A percentile compares a stretch with the other conserved stretches of the same genome.
phyloP scores from a whole-genome alignment of 768 basidiomycete species.

The Phylloporus arenicola region DNA sequence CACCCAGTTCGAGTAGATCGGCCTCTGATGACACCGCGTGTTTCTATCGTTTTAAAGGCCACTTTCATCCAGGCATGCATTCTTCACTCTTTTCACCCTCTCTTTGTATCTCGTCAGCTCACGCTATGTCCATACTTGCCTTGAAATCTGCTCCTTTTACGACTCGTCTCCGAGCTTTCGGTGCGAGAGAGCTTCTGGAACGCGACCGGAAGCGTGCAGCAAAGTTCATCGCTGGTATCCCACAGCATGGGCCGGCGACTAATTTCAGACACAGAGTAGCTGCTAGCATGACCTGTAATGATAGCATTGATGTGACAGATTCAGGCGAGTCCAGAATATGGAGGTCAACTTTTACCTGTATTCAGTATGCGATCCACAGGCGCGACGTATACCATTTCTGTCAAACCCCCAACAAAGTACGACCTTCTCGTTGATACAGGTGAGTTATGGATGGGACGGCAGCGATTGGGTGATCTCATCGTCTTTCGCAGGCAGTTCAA shows the following conservation, averaged over 20 bases:
- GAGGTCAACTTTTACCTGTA: background rate
- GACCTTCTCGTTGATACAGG: slow-evolving; percentile 57
- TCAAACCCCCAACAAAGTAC: slow-evolving; percentile 44
- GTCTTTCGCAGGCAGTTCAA: slow-evolving; percentile 34
- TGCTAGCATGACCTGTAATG: background rate
- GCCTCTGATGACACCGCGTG: background rate
- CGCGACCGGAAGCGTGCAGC: slow-evolving; percentile 52
- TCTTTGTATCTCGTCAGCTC: background rate
- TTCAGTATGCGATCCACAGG: slow-evolving; percentile 15
- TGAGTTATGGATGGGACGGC: slow-evolving; percentile 13
- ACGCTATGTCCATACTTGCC: slow-evolving; percentile 34
- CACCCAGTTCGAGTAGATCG: background rate
- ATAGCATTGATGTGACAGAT: slow-evolving; percentile 53
- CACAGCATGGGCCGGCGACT: slow-evolving; percentile 48
- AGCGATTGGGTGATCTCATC: background rate
- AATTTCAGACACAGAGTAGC: slow-evolving; percentile 9
- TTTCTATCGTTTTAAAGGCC: slow-evolving; percentile 16
- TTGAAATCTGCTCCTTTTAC: slow-evolving; percentile 38
- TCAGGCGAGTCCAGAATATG: slow-evolving; percentile 31
- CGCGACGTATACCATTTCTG: slow-evolving; percentile 51
- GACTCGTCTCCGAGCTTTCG: slow-evolving; percentile 36
- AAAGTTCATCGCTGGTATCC: slow-evolving; percentile 48
- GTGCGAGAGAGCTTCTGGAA: slow-evolving; percentile 45
- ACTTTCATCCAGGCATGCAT: background rate
- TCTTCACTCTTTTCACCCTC: background rate